Percentiles rank a stretch among this genome's conserved stretches.
phyloP scores from a whole-genome alignment of 108 stramenopile genomes.

The Fragilariopsis cylindrus region DNA sequence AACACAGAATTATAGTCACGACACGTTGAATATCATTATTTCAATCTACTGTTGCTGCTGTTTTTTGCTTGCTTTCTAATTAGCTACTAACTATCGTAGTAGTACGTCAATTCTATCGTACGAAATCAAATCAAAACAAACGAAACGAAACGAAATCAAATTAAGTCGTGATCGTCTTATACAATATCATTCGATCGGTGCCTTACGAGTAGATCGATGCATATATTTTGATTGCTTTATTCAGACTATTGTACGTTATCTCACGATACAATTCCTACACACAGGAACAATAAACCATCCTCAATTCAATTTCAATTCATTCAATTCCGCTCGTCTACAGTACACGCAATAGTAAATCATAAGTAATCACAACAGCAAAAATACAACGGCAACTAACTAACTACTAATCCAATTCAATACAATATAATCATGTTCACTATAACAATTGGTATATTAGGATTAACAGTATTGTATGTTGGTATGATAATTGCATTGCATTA shows the following conservation, averaged over 20 bases:
- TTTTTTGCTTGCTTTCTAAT: too few species aligned
- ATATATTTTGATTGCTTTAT: too few species aligned
- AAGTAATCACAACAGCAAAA: neutral
- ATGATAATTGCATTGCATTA: neutral
- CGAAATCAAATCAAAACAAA: too few species aligned
- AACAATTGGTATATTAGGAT: neutral
- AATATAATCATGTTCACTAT: neutral
- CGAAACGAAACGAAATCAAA: too few species aligned
- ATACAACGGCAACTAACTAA: neutral
- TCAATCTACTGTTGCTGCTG: too few species aligned
- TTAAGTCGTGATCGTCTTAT: too few species aligned
- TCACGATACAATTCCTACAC: neutral
- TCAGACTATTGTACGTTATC: neutral
- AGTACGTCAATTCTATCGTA: too few species aligned
- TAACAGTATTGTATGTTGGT: neutral
- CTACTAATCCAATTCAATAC: neutral
- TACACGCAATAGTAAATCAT: neutral
- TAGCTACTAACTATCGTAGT: too few species aligned
- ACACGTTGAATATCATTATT: too few species aligned
- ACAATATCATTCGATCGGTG: too few species aligned
- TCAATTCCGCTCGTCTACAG: neutral
- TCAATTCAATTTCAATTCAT: neutral
- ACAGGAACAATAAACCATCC: neutral
- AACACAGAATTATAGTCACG: too few species aligned
- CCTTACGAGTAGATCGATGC: too few species aligned